Conservation (phyloP, 2,329 filamentous ascomycete genomes). For the Cytospora schulzeri region DNA sequence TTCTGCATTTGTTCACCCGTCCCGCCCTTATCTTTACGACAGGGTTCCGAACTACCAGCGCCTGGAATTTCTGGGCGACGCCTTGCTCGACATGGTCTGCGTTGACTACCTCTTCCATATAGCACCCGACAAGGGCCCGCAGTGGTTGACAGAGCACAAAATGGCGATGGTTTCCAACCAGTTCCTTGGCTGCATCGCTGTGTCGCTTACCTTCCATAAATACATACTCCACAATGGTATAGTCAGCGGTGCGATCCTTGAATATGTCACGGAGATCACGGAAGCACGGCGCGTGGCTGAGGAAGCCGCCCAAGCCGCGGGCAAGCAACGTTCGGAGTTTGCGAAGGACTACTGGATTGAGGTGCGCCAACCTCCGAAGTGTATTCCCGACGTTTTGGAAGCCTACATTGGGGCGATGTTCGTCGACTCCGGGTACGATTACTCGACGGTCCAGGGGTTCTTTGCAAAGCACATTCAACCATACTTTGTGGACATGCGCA, state of each 20-base stretch:
- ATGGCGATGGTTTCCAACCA: constrained; percentile 99
- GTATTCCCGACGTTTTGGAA: constrained; percentile 84
- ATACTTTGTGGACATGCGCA: constrained; percentile 82
- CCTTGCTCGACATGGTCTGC: constrained; percentile 82
- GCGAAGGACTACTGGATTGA: constrained; percentile 70
- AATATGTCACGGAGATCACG: constrained; percentile 61
- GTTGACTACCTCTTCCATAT: constrained; percentile 79
- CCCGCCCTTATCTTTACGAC: constrained; percentile 73
- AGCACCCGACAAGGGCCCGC: constrained; percentile 80
- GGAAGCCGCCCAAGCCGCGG: constrained; percentile 37
- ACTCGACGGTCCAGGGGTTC: constrained; percentile 71
- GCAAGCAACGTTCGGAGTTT: constrained; percentile 42
- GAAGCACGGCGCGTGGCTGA: constrained; percentile 41
- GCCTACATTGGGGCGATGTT: constrained; percentile 89
- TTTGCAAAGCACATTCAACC: constrained; percentile 73
- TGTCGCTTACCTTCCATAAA: constrained; percentile 74
- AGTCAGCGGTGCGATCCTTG: constrained; percentile 49
- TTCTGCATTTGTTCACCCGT: constrained; percentile 87
- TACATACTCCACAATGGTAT: constrained; percentile 63
- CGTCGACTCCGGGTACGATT: constrained; percentile 84
- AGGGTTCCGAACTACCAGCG: constrained; percentile 87
- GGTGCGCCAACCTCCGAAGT: constrained; percentile 67
- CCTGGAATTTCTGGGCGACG: constrained; percentile 89
- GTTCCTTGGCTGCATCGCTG: constrained; percentile 81
- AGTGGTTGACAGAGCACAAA: constrained; percentile 98